A percentile compares a stretch with the other conserved stretches of the same genome.
Conservation (phyloP, 2,329 filamentous ascomycete genomes). For the Grosmannia clavigera region DNA sequence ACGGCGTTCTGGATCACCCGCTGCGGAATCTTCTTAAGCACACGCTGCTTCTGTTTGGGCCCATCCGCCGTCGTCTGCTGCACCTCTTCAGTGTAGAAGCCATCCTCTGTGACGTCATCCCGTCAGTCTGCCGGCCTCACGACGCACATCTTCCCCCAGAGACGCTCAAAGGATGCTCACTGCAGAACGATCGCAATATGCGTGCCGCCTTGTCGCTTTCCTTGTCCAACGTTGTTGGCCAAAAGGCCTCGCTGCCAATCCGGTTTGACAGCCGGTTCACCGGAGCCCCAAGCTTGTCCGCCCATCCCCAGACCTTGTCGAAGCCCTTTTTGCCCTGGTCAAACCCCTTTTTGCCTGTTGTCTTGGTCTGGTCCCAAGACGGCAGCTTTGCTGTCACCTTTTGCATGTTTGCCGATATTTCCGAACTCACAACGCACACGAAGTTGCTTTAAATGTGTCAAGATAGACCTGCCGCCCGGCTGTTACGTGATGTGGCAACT, state of each 20-base stretch:
- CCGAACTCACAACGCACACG: background rate
- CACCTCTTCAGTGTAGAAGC: conserved; percentile 31
- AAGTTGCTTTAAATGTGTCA: background rate
- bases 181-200: conserved; percentile 63
- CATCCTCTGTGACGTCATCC: conserved; percentile 28
- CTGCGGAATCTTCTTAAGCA: conserved; percentile 40
- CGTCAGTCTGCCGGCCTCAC: background rate
- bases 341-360: conserved; percentile 8
- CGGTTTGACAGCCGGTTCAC: conserved; percentile 12
- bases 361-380: conserved; percentile 43
- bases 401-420: conserved; percentile 20
- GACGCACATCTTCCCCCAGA: too few relatives aligned
- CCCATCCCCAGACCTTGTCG: conserved; percentile 57
- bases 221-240: conserved; percentile 61
- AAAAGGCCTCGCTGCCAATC: conserved; percentile 60
- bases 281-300: conserved; percentile 43
- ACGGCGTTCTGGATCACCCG: conserved; percentile 53
- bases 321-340: conserved; percentile 49
- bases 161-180: conserved; percentile 14
- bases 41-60: conserved; percentile 23
- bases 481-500: background rate
- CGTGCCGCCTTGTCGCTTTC: conserved; percentile 66
- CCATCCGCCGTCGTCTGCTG: conserved; percentile 9
- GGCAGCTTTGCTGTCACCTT: conserved; percentile 22
- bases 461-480: background rate